phyloP scores from a whole-genome alignment of 192 early-diverging fungal species.

The Backusella macrospora region DNA sequence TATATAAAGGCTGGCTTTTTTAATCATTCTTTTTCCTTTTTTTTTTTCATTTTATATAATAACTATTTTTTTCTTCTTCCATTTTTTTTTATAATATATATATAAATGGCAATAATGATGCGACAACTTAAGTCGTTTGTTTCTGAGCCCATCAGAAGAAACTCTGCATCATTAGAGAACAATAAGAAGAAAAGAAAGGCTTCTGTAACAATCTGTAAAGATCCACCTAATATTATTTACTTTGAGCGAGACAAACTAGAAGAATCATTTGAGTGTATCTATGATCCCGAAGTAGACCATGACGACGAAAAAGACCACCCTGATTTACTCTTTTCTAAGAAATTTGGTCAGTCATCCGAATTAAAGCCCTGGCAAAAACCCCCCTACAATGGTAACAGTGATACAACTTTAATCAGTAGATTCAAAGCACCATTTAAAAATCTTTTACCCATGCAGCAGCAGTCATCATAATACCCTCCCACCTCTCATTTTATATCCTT shows the following conservation, averaged over 20 bases:
- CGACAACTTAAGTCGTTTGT: slow-evolving; percentile 21
- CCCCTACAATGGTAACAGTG: background rate
- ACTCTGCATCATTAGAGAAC: background rate
- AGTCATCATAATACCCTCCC: slow-evolving; percentile 5
- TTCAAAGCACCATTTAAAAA: slow-evolving; percentile 19
- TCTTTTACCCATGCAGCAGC: background rate
- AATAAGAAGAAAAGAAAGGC: slow-evolving; percentile 18
- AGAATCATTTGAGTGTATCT: slow-evolving; percentile 34
- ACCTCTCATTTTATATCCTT: no score
- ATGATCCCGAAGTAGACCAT: slow-evolving; percentile 32
- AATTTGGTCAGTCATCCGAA: background rate
- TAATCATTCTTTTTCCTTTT: slow-evolving; percentile 6
- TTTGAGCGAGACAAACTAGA: slow-evolving; percentile 28
- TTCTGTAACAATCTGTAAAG: slow-evolving; percentile 35
- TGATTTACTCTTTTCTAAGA: slow-evolving; percentile 17
- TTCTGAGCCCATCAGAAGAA: slow-evolving; percentile 25
- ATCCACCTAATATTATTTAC: slow-evolving; percentile 31
- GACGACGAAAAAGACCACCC: slow-evolving; percentile 40
- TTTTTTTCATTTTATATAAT: background rate
- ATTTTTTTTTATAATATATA: background rate
- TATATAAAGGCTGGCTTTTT: slow-evolving; percentile 10
- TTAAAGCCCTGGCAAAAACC: slow-evolving; percentile 32
- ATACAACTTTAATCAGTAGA: slow-evolving; percentile 7
- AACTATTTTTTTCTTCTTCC: background rate
- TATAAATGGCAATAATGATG: slow-evolving; percentile 23